A percentile compares a stretch with the other conserved stretches of the same genome.
Evolutionary conservation across 768 basidiomycete genomes (phyloP).

Genomic region (Tulasnella sp.): DNA sequence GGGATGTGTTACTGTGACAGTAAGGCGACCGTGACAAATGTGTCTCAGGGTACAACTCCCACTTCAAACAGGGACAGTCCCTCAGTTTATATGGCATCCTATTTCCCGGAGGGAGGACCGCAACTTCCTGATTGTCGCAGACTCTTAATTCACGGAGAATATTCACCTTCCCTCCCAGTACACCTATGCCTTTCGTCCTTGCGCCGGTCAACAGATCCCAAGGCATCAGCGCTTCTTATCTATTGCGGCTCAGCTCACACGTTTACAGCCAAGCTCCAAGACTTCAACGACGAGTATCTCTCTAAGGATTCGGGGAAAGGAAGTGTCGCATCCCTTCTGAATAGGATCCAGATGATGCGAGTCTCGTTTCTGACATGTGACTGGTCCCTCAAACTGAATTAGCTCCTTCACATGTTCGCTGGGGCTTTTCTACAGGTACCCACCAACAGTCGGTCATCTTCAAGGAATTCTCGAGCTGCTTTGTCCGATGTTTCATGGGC

Average conservation of each 20-base stretch:
- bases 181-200: constrained; percentile 48
- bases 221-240: constrained; percentile 16
- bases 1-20: no score
- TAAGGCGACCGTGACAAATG: not conserved
- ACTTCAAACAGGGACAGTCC: not conserved
- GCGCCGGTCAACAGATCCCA: constrained; percentile 33
- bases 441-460: not conserved
- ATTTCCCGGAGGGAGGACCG: not conserved
- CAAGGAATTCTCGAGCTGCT: constrained; percentile 30
- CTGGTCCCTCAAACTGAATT: constrained; percentile 2
- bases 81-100: not conserved
- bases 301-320: constrained; percentile 31
- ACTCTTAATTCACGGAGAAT: constrained; percentile 51
- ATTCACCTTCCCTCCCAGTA: constrained; percentile 57
- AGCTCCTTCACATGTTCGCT: constrained; percentile 43
- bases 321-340: constrained; percentile 27
- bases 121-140: constrained; percentile 38
- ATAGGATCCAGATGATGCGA: constrained; percentile 45
- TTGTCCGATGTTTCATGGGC: constrained; percentile 22
- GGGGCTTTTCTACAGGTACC: constrained; percentile 32
- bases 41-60: not conserved
- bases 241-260: constrained; percentile 20
- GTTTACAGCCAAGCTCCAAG: constrained; percentile 33
- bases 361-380: not conserved
- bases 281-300: constrained; percentile 39